Base-by-base conservation (phyloP, 345 rosid genomes). In the Triadica sebifera region DNA sequence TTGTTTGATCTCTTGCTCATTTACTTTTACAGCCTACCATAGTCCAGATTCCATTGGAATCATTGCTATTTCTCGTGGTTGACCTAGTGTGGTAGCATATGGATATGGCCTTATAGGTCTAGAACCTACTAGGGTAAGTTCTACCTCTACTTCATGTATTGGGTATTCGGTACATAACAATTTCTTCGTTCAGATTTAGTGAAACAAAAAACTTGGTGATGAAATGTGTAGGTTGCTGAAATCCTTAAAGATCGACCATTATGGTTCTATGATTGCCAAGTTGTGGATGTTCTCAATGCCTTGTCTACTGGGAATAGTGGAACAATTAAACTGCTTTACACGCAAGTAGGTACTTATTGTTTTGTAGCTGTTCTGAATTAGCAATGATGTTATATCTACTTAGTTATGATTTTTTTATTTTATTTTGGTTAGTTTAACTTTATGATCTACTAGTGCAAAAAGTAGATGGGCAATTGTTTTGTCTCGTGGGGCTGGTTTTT, bases 1-100 rank as follows among this genome's bases (percentile, higher is more conserved):
- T 5, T 34, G 0, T 15, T 8, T 63, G 29, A 50, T 43, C 16
- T 34, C 10, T 17, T 38, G 38, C 12, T 38, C 15, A 13, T 57
- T 34, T 63, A 55, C 41, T 53, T 59, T 19, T 79, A 79, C 85
- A 96, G 99, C 99, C 99, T n/a, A n/a, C n/a, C n/a, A n/a, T 96
- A 98, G 99, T 96, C 98, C 99, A 98, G 98, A 96, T 96, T 96
- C 99, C 98, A 89, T 96, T 86, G 99, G 99, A 96, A 96, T 96
- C 99, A 84, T 96, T 80, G 95, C 99, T 87, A 93, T 96, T 91
- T 96, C 99, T 86, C 97, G 93, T 84, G 94, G 97, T 88, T 87
- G 98, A 91, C 45, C 95, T 85, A 98, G 99, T 76, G 99, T 96
- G 86, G 99, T 98, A 86, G 99, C 99, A 85, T 97, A 98, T 70